A percentile compares a stretch with the other conserved stretches of the same genome.
Conservation (phyloP, 1,284 basidiomycete genomes). For the Xanthoconium separans region DNA sequence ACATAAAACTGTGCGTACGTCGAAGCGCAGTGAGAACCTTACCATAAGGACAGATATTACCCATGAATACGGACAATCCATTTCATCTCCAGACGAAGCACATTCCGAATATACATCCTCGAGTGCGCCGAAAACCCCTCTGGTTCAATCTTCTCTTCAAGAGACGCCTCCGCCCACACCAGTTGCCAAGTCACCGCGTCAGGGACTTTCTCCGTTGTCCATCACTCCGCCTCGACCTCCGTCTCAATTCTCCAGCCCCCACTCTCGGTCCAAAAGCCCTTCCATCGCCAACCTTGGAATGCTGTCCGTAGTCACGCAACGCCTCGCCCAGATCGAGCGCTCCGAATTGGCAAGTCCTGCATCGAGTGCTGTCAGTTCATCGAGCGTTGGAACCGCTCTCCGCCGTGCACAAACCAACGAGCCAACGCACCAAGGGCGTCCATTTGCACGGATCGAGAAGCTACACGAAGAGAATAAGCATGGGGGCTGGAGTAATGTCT, state of each 20-base stretch:
- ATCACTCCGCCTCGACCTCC: constrained; percentile 30
- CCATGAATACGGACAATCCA: constrained; percentile 1
- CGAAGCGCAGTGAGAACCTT: constrained; percentile 5
- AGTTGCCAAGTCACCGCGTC: constrained; percentile 21
- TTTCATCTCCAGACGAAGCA: constrained; percentile 17
- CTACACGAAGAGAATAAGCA: constrained; percentile 14
- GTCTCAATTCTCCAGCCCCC: constrained; percentile 21
- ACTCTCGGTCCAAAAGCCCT: constrained; percentile 43
- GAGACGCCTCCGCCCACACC: constrained; percentile 24
- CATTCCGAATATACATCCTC: constrained; percentile 32
- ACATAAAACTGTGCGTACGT: not conserved
- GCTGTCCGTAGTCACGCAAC: constrained; percentile 51
- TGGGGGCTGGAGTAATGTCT: not conserved
- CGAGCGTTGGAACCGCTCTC: constrained; percentile 30
- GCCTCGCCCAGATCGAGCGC: constrained; percentile 48
- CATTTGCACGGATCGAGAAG: constrained; percentile 28
- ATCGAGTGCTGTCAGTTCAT: constrained; percentile 23
- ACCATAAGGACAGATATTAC: constrained; percentile 21
- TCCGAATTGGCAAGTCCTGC: constrained; percentile 22
- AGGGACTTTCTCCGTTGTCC: constrained; percentile 17
- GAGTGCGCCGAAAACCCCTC: constrained; percentile 16
- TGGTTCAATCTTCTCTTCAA: not conserved
- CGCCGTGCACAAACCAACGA: constrained; percentile 24
- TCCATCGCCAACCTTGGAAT: constrained; percentile 52
- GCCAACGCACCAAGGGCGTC: constrained; percentile 8